phyloP scores from a whole-genome alignment of 768 basidiomycete species.

The Russula lepida region DNA sequence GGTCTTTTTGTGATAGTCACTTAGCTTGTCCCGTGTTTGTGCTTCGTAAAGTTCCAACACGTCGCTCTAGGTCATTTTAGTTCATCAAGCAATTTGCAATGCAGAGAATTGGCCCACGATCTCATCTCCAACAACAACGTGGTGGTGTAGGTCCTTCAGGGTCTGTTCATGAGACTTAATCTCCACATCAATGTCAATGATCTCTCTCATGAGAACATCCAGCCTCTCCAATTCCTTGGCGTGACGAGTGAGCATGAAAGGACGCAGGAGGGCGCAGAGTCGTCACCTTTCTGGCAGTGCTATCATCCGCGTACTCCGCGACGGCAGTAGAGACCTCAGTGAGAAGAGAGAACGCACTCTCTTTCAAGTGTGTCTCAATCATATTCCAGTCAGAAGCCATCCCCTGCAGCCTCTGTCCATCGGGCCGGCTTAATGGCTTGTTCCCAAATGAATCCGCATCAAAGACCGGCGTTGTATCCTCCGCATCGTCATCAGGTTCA shows the following conservation, averaged over 20 bases:
- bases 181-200: constrained; percentile 58
- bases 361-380: constrained; percentile 43
- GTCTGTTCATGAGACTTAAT: constrained; percentile 48
- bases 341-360: constrained; percentile 37
- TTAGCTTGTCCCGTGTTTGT: constrained; percentile 35
- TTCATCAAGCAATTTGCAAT: not conserved
- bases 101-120: constrained; percentile 38
- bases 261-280: not conserved
- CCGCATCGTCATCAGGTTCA: constrained; percentile 29
- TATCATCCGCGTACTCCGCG: constrained; percentile 53
- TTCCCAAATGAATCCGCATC: constrained; percentile 55
- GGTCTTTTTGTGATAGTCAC: constrained; percentile 51
- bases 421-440: constrained; percentile 53
- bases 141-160: constrained; percentile 49
- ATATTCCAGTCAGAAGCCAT: constrained; percentile 55
- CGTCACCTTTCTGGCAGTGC: constrained; percentile 44
- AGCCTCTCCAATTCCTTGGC: constrained; percentile 48
- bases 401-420: constrained; percentile 46
- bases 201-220: constrained; percentile 57
- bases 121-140: constrained; percentile 42
- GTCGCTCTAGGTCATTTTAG: constrained; percentile 36
- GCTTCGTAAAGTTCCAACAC: constrained; percentile 43
- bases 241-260: not conserved
- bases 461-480: constrained; percentile 30
- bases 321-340: constrained; percentile 47